Conservation (phyloP, 768 basidiomycete genomes). For the Clitopilus passeckerianus region DNA sequence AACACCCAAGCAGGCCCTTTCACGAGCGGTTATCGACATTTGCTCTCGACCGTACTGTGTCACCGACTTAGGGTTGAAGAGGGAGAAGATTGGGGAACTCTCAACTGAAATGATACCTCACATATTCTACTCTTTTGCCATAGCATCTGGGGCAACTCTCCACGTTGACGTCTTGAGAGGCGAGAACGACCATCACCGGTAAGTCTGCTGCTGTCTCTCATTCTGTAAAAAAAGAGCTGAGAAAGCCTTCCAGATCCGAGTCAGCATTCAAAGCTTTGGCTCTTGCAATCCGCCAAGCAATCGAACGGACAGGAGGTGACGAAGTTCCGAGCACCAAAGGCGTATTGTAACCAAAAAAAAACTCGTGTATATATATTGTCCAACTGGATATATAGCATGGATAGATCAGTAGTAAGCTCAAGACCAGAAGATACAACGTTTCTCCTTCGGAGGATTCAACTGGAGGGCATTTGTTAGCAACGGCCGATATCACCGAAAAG, state of each 20-base stretch:
- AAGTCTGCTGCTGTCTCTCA: slow-evolving; percentile 14
- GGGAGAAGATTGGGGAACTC: slow-evolving; percentile 92
- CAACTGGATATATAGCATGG: not conserved
- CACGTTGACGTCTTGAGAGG: slow-evolving; percentile 94
- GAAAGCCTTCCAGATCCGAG: slow-evolving; percentile 64
- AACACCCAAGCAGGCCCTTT: slow-evolving; percentile 63
- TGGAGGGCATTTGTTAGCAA: slow-evolving; percentile 19
- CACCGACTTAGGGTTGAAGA: slow-evolving; percentile 79
- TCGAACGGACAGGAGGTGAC: slow-evolving; percentile 79
- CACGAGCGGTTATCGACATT: slow-evolving; percentile 95
- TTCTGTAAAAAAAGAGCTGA: not conserved
- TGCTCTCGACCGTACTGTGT: slow-evolving; percentile 97
- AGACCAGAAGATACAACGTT: slow-evolving; percentile 80
- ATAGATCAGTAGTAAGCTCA: slow-evolving; percentile 15
- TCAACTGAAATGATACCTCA: slow-evolving; percentile 99
- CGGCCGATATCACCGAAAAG: not conserved
- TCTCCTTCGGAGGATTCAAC: slow-evolving; percentile 80
- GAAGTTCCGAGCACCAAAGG: slow-evolving; percentile 98
- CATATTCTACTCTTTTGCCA: slow-evolving; percentile 97
- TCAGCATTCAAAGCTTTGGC: slow-evolving; percentile 98
- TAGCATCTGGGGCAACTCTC: slow-evolving; percentile 88
- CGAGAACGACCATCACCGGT: slow-evolving; percentile 98
- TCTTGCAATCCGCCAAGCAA: slow-evolving; percentile 92
- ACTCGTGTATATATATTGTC: not conserved
- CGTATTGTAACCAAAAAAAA: slow-evolving; percentile 46